These are phyloP conservation scores for Kwoniella shivajii DNA, from an alignment of 1,284 basidiomycete genomes.

Conservation along the genomic window DNA sequence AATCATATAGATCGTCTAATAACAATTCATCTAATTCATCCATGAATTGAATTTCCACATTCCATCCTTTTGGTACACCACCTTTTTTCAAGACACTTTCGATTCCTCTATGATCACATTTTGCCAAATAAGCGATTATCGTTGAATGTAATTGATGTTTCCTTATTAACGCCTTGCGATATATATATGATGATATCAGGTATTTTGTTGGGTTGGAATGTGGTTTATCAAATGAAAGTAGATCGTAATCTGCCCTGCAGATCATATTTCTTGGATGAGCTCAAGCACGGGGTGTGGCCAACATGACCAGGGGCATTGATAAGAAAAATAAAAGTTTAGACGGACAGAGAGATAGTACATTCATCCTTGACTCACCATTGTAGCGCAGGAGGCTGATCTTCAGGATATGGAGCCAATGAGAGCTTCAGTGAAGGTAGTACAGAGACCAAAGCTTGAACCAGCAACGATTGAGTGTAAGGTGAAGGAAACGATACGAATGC, in stretches of 20 bases:
- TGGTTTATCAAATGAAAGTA: constrained; percentile 73
- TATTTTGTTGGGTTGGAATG: constrained; percentile 54
- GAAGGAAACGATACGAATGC: constrained; percentile 75
- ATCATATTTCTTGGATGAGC: too few relatives aligned
- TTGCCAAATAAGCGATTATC: constrained; percentile 72
- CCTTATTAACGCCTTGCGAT: constrained; percentile 89
- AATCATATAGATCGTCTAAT: constrained; percentile 89
- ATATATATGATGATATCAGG: constrained; percentile 82
- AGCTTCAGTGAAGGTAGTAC: constrained; percentile 40
- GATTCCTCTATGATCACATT: constrained; percentile 58
- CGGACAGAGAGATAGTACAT: not conserved
- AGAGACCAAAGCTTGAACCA: constrained; percentile 63
- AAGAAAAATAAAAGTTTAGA: too few relatives aligned
- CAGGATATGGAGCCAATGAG: constrained; percentile 32
- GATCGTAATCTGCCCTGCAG: constrained; percentile 65
- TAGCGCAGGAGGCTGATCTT: constrained; percentile 43
- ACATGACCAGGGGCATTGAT: not conserved
- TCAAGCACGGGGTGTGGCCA: too few relatives aligned
- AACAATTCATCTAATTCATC: constrained; percentile 96
- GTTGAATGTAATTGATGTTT: constrained; percentile 89
- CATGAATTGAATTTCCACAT: constrained; percentile 84
- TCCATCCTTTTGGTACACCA: constrained; percentile 79
- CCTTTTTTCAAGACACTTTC: constrained; percentile 56
- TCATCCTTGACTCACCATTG: constrained; percentile 40
- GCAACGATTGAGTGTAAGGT: constrained; percentile 71